Base-by-base conservation (phyloP, 1,139 yeast species). In the Diutina mesorugosa region DNA sequence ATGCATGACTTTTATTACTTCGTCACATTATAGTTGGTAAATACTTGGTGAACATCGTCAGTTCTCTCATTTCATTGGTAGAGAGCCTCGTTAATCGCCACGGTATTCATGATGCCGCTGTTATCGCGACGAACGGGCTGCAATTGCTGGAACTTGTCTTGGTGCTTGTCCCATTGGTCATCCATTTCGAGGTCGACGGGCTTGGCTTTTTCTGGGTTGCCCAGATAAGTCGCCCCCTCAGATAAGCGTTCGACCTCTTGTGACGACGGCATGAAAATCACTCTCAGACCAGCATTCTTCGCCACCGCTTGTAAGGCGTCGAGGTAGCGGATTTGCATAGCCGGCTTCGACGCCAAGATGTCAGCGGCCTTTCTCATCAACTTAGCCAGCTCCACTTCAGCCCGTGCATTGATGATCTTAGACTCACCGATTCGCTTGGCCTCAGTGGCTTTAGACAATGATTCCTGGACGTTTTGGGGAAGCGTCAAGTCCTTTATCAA, bases 271-370 rank as follows among this genome's bases (percentile, higher is more conserved):
- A 85, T 85, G 69, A 85, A 85, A 38, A 85, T 85, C 59, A 85
- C 90, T 69, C 84, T 83, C 18, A 87, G 72, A 58, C 79, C 78
- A 3, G 88, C 73, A 51, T 77, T 66, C 63, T 74, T 80, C 45
- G 90, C 87, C 90, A 85, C 85, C 59, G 74, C 75, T 69, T 84
- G 89, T 81, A 85, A 82, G n/a, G 90, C 90, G 64, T 85, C 91
- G 68, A 85, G 76, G 67, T 85, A 85, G 68, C 91, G 74, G 66
- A 85, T 85, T 72, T 85, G 90, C 88, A 85, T 84, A 45, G 90
- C 91, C 6, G 90, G 83, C 63, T 84, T 83, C 51, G 88, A 83
- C 45, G 88, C 87, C 65, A 85, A 76, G 58, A 85, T 84, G 67
- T 85, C 90, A 55, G 90, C 89, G 35, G 90, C 90, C 69, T 84